Conservation (phyloP, 805 yeast species). For the Candida corydali region DNA sequence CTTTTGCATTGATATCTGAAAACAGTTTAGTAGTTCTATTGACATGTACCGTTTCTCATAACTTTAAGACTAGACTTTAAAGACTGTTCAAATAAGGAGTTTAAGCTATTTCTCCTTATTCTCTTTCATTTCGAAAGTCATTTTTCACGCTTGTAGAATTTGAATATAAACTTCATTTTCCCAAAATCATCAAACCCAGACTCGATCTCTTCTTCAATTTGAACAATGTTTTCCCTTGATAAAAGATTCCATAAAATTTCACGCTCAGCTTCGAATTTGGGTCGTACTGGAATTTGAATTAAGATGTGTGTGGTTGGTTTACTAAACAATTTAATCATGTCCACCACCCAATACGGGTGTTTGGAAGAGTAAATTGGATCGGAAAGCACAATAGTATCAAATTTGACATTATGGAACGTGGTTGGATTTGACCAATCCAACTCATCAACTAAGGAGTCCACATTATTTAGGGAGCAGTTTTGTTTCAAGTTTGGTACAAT, state of each 20-base stretch:
- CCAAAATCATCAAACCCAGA: constrained; percentile 88
- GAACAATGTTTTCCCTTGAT: constrained; percentile 25
- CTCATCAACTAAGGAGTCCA: constrained; percentile 36
- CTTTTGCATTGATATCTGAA: too few relatives aligned
- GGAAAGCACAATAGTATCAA: constrained; percentile 64
- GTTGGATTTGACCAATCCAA: constrained; percentile 77
- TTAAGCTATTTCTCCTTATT: too few relatives aligned
- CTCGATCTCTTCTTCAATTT: constrained; percentile 45
- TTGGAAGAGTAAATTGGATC: constrained; percentile 85
- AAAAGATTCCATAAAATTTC: constrained; percentile 55
- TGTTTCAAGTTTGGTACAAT: constrained; percentile 63
- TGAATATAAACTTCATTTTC: constrained; percentile 53
- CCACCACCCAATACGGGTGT: constrained; percentile 72
- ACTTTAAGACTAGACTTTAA: too few relatives aligned
- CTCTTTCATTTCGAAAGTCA: too few relatives aligned
- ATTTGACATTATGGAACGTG: constrained; percentile 36
- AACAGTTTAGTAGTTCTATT: too few relatives aligned
- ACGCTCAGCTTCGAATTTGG: constrained; percentile 63
- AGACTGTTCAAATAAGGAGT: too few relatives aligned
- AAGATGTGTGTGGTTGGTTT: constrained; percentile 36
- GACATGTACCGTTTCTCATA: too few relatives aligned
- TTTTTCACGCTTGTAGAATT: constrained; percentile 17
- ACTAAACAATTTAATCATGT: constrained; percentile 52
- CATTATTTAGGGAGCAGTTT: constrained; percentile 55
- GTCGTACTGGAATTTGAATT: constrained; percentile 74